A percentile compares a stretch with the other conserved stretches of the same genome.
These are phyloP conservation scores for Verticillium alfalfae DNA, from an alignment of 2,329 filamentous ascomycete species.

Conservation along the genomic window DNA sequence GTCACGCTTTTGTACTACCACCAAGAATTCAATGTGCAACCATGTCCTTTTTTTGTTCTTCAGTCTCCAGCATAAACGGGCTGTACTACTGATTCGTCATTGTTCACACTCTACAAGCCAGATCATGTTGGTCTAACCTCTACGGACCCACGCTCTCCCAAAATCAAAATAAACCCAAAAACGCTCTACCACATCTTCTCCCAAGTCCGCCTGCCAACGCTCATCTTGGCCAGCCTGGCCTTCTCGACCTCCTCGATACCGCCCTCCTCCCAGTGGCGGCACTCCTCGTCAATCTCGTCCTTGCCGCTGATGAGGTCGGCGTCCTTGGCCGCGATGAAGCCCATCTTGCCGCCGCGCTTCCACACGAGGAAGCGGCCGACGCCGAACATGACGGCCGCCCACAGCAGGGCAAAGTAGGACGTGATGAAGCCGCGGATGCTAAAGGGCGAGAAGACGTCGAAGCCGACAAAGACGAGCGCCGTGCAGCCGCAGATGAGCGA, in stretches of 20 bases:
- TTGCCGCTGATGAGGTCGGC: slow-evolving; percentile 59
- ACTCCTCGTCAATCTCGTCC: slow-evolving; percentile 58
- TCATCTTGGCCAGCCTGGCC: slow-evolving; percentile 26
- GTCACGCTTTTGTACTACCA: too few relatives aligned
- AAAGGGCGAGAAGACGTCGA: slow-evolving; percentile 48
- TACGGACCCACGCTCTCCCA: background rate
- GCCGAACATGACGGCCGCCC: slow-evolving; percentile 51
- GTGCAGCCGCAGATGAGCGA: slow-evolving; percentile 38
- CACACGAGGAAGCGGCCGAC: slow-evolving; percentile 37
- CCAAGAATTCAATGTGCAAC: too few relatives aligned
- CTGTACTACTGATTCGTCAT: too few relatives aligned
- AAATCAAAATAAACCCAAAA: background rate
- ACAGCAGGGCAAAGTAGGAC: slow-evolving; percentile 47
- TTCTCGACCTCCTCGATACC: slow-evolving; percentile 39
- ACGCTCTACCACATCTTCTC: slow-evolving; percentile 28
- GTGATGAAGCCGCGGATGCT: slow-evolving; percentile 43
- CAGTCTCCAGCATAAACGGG: too few relatives aligned
- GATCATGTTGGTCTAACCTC: background rate
- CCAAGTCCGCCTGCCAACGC: slow-evolving; percentile 27
- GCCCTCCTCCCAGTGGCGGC: slow-evolving; percentile 35
- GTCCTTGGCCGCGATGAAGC: slow-evolving; percentile 46
- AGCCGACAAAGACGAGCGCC: slow-evolving; percentile 51
- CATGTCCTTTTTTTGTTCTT: too few relatives aligned
- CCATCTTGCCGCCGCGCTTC: slow-evolving; percentile 54
- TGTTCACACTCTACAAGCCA: too few relatives aligned